Evolutionary conservation across 768 basidiomycete genomes (phyloP).

Genomic region (Leccinellum albellum): DNA sequence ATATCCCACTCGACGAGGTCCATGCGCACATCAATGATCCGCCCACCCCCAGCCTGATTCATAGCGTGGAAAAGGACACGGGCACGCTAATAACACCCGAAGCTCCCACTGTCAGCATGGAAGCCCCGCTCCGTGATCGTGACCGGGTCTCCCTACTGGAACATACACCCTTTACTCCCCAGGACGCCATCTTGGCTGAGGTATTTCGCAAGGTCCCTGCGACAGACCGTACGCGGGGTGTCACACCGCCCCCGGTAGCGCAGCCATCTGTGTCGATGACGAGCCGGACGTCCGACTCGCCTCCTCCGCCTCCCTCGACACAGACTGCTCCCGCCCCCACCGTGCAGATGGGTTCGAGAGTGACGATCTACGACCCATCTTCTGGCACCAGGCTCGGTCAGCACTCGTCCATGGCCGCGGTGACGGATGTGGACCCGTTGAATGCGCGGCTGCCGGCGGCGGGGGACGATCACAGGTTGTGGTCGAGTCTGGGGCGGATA

Average conservation of each 20-base stretch:
- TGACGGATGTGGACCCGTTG: no score
- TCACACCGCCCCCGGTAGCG: not conserved
- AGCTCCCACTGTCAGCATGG: constrained; percentile 6
- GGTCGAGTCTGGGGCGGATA: constrained; percentile 67
- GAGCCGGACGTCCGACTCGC: constrained; percentile 14
- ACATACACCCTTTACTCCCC: constrained; percentile 44
- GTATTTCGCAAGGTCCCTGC: constrained; percentile 17
- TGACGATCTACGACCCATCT: constrained; percentile 33
- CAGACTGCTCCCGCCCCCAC: not conserved
- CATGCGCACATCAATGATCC: constrained; percentile 25
- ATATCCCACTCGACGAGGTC: constrained; percentile 20
- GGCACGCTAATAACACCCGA: constrained; percentile 9
- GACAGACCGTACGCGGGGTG: not conserved
- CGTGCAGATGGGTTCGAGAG: constrained; percentile 3
- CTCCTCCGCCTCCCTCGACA: constrained; percentile 5
- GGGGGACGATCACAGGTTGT: constrained; percentile 51
- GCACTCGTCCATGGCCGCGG: constrained; percentile 7
- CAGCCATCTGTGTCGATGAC: constrained; percentile 12
- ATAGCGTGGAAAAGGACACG: constrained; percentile 10
- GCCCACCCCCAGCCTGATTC: constrained; percentile 17
- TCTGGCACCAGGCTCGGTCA: constrained; percentile 28
- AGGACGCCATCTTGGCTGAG: constrained; percentile 59
- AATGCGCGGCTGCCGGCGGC: constrained; percentile 6
- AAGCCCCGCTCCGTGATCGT: not conserved
- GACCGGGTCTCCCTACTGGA: not conserved